Percentiles rank a stretch among this genome's conserved stretches.
phyloP scores from a whole-genome alignment of 139 green algal species.

The Chlorella vulgaris region DNA sequence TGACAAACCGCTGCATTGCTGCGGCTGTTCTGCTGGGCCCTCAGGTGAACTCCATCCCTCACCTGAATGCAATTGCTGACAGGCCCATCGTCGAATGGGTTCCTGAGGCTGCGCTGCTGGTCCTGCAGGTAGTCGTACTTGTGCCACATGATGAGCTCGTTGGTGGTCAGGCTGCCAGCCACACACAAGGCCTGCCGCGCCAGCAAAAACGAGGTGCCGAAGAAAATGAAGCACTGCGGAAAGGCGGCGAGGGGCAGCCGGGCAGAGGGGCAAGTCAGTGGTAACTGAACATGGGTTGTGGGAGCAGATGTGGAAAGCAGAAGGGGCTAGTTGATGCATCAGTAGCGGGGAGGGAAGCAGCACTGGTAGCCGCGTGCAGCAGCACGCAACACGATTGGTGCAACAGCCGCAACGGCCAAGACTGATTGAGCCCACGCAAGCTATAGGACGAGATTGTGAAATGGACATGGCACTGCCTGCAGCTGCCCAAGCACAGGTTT shows the following conservation, averaged over 20 bases:
- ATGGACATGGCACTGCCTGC: too few species aligned
- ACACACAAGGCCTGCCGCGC: slow-evolving; percentile 46
- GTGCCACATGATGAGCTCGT: slow-evolving; percentile 66
- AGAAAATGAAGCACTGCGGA: slow-evolving; percentile 30
- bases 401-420: background rate
- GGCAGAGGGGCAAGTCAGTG: background rate
- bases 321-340: too few species aligned
- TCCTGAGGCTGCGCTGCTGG: slow-evolving; percentile 36
- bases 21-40: background rate
- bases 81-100: slow-evolving; percentile 55
- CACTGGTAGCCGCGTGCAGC: too few species aligned
- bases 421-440: too few species aligned
- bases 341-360: too few species aligned
- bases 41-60: background rate
- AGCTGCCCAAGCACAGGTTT: too few species aligned
- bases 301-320: background rate
- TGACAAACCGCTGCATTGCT: background rate
- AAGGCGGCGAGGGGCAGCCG: background rate
- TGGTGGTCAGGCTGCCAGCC: slow-evolving; percentile 69
- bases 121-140: slow-evolving; percentile 63
- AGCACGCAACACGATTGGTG: background rate
- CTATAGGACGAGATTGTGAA: too few species aligned
- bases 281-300: background rate
- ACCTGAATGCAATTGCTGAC: slow-evolving; percentile 43
- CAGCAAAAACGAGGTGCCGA: slow-evolving; percentile 39